Evolutionary conservation across 495 filamentous ascomycete genomes (phyloP).

Genomic region (Aspergillus kassunensis): DNA sequence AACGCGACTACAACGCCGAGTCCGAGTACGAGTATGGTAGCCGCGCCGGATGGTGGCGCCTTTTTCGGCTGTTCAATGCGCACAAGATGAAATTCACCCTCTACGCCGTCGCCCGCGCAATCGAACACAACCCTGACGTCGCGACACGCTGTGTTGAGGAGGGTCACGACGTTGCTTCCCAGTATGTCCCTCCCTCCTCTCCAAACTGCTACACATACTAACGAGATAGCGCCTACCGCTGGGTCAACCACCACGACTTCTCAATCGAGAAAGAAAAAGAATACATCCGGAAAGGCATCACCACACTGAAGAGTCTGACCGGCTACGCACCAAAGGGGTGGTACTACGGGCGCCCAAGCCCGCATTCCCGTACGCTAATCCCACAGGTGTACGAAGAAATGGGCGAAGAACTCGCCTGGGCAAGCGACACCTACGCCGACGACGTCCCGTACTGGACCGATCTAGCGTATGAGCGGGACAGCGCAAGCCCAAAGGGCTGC

Average conservation of each 20-base stretch:
- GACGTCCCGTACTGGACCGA: slow-evolving; percentile 10
- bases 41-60: slow-evolving; percentile 6
- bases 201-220: neutral
- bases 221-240: neutral
- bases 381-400: slow-evolving; percentile 3
- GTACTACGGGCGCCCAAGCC: slow-evolving; percentile 6
- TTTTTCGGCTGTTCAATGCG: slow-evolving; percentile 1
- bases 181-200: neutral
- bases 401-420: neutral
- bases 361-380: neutral
- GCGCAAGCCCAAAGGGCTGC: neutral
- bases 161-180: slow-evolving; percentile 4
- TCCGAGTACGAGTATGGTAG: slow-evolving; percentile 8
- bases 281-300: neutral
- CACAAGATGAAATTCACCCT: slow-evolving; percentile 1
- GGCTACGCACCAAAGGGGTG: slow-evolving; percentile 4
- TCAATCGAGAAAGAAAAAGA: slow-evolving; percentile 6
- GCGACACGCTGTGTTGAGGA: neutral
- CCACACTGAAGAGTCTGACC: neutral
- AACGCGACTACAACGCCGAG: slow-evolving; percentile 6
- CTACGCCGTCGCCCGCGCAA: slow-evolving; percentile 3
- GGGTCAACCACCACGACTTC: slow-evolving; percentile 8
- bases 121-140: slow-evolving; percentile 1
- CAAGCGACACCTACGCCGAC: slow-evolving; percentile 8
- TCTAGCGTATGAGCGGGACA: neutral